Evolutionary conservation across 2,329 filamentous ascomycete species (phyloP).

Genomic region (Metarhizium humberi): DNA sequence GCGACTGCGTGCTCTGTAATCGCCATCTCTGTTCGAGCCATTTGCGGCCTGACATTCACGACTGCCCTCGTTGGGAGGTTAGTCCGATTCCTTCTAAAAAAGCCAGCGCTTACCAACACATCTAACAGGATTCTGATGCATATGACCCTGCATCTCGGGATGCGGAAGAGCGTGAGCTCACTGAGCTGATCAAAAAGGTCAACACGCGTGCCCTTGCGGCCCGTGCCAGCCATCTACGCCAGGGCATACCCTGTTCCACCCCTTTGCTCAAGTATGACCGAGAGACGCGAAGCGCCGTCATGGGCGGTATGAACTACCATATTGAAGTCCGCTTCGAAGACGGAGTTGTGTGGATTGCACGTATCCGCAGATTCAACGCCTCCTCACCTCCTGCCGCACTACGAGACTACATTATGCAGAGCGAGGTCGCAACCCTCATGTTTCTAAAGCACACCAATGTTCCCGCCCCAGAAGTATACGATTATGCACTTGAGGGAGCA

Average conservation of each 20-base stretch:
- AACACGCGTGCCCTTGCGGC: conserved; percentile 25
- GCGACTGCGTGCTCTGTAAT: conserved; percentile 29
- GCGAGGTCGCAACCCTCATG: conserved; percentile 31
- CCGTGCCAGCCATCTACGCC: conserved; percentile 24
- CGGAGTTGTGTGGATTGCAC: conserved; percentile 31
- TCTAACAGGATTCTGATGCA: conserved; percentile 21
- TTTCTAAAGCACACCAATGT: conserved; percentile 27
- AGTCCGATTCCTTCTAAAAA: conserved; percentile 9
- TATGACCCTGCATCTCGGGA: conserved; percentile 23
- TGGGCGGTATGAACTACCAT: conserved; percentile 37
- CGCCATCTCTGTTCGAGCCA: conserved; percentile 28
- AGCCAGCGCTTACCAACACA: conserved; percentile 8
- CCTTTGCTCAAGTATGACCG: conserved; percentile 26
- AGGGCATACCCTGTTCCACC: conserved; percentile 25
- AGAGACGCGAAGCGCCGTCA: conserved; percentile 24
- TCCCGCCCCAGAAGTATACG: conserved; percentile 27
- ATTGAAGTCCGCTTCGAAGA: conserved; percentile 32
- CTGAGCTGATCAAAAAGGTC: conserved; percentile 23
- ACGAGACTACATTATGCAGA: conserved; percentile 26
- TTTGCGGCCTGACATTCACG: conserved; percentile 21
- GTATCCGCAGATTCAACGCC: conserved; percentile 30
- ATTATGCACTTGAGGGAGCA: conserved; percentile 21
- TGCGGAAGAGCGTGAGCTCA: conserved; percentile 26
- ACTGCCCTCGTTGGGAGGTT: conserved; percentile 27
- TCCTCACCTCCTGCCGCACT: conserved; percentile 25